Evolutionary conservation across 352 stramenopile genomes (phyloP).

Genomic region (Phytopythium sindhum): DNA sequence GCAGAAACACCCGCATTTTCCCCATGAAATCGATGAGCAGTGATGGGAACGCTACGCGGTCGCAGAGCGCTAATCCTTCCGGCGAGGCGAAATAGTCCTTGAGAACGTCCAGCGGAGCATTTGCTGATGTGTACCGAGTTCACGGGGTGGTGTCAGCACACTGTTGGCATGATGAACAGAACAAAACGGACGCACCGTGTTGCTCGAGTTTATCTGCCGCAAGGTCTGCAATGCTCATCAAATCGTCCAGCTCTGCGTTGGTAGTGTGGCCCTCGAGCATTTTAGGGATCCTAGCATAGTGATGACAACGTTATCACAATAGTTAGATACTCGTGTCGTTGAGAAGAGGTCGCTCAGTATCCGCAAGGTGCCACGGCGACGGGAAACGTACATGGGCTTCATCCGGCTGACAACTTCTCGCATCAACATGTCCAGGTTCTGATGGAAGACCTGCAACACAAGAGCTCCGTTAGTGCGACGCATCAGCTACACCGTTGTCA

Average conservation of each 20-base stretch:
- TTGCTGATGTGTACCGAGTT: constrained; percentile 19
- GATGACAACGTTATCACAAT: neutral
- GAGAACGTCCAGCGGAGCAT: constrained; percentile 29
- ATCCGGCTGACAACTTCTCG: constrained; percentile 32
- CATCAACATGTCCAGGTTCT: constrained; percentile 52
- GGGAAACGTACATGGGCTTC: constrained; percentile 5
- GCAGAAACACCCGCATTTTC: constrained; percentile 41
- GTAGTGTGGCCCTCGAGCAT: constrained; percentile 36
- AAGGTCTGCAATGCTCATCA: constrained; percentile 44
- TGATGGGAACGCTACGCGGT: constrained; percentile 68
- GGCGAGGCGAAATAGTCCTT: constrained; percentile 52
- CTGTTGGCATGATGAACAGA: neutral
- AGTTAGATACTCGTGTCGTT: neutral
- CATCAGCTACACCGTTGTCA: neutral
- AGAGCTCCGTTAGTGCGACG: neutral
- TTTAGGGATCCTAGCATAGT: constrained; percentile 36
- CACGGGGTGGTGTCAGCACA: neutral
- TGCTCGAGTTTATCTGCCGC: constrained; percentile 40
- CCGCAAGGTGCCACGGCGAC: too few relatives aligned
- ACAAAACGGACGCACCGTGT: constrained; percentile 27
- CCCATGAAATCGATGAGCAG: constrained; percentile 63
- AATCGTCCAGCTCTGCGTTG: constrained; percentile 31
- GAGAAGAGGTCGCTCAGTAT: too few relatives aligned
- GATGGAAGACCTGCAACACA: constrained; percentile 34
- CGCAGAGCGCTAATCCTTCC: constrained; percentile 41